phyloP scores from a whole-genome alignment of 176 grass and related monocot genomes.

The Avena atlantica region DNA sequence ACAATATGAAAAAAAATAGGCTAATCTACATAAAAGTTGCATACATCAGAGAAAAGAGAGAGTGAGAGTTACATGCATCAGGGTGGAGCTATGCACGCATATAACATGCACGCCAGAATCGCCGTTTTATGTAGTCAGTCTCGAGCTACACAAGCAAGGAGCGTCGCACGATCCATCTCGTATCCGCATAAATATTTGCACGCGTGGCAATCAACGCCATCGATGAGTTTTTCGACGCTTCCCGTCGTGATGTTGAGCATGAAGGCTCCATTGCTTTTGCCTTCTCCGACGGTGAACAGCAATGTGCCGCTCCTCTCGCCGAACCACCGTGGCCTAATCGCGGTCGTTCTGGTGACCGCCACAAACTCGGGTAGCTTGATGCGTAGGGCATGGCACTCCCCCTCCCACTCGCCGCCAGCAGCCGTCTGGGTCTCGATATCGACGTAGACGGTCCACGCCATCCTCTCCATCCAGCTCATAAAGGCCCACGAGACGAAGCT shows the following conservation, averaged over 20 bases:
- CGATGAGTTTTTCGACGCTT: background rate
- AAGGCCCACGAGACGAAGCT: background rate
- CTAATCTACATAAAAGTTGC: too few species aligned
- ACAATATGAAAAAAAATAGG: too few species aligned
- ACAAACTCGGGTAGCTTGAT: background rate
- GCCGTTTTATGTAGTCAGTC: background rate
- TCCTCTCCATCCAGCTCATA: background rate
- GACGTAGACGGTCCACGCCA: background rate
- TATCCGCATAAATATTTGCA: constrained; percentile 9
- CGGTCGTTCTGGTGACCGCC: too few species aligned
- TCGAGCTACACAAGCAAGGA: background rate
- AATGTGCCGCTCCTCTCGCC: constrained; percentile 32
- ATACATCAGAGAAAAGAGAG: too few species aligned
- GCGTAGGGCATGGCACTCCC: background rate
- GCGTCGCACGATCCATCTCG: constrained; percentile 15
- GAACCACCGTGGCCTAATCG: constrained; percentile 17
- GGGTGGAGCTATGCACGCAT: too few species aligned
- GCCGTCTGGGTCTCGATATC: background rate
- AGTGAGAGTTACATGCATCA: too few species aligned
- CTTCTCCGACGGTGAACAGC: background rate
- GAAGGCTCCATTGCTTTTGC: background rate
- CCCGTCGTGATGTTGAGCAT: background rate
- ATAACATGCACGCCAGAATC: too few species aligned
- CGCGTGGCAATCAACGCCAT: background rate
- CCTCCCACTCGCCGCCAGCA: background rate